Base-by-base conservation (phyloP, 2,329 filamentous ascomycete species). In the Graphiopsis chlorocephala region DNA sequence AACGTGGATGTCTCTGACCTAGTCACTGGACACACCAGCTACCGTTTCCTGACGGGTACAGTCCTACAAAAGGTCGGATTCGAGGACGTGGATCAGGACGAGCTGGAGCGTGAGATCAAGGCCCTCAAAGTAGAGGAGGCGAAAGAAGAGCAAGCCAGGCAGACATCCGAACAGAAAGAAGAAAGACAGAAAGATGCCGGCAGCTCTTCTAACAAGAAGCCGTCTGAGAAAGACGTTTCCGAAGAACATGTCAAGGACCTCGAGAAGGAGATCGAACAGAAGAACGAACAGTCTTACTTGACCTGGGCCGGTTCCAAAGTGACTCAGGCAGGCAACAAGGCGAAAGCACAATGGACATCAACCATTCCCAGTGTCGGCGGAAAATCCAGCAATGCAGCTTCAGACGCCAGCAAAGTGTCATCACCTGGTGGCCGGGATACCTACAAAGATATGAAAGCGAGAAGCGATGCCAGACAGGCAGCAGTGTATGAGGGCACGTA, bases 11-110 rank as follows among this genome's bases (percentile, higher is more conserved):
- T 85, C 25, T 82, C 78, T 14, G 79, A 81, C 26, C 73, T 82
- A 1, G 81, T 85, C 0, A 77, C 76, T n/a, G 83, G 83, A 0
- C 83, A 85, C 69, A 75, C 82, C 3, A 75, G 77, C 52, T 85
- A 85, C 70, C 75, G 82, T 20, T 83, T 81, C 68, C 75, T 84
- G 4, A 82, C 81, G 0, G 83, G 83, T 8, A 76, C 73, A 1
- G 82, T 85, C n/a, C 68, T 85, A 35, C 78, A 79, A 66, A 80
- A 81, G 64, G 82, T 85, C 28, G 83, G 82, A 4, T 84, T 84
- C 66, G 81, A 84, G 59, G 83, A 85, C 59, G 74, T 85, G 4
- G 81, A 84, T 66, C 58, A 78, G 1, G 76, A 77, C 23, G 78
- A 73, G 76, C 78, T 87, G 3, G 80, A 83, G 68, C 72, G 78